These are phyloP conservation scores for Penicillium steckii DNA, from an alignment of 495 filamentous ascomycete species.

Conservation along the genomic window DNA sequence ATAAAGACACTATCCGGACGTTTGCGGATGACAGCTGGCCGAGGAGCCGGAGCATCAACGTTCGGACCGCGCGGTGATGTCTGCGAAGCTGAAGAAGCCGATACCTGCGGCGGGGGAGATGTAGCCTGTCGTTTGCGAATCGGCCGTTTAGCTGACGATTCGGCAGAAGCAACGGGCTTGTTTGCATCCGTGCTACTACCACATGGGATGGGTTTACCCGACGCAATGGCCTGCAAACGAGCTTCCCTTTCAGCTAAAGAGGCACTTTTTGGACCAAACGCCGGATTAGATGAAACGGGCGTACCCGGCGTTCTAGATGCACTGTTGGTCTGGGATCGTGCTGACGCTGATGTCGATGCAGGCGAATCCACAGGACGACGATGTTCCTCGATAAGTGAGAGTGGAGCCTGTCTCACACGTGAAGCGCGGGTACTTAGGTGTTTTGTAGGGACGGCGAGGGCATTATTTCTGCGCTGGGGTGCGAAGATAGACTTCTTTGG, in stretches of 20 bases:
- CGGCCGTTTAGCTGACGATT: neutral
- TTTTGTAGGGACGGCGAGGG: conserved; percentile 39
- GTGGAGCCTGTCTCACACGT: conserved; percentile 40
- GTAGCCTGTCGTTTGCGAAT: neutral
- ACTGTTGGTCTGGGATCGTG: neutral
- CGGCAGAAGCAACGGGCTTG: neutral
- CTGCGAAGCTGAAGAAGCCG: neutral
- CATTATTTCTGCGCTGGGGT: conserved; percentile 33
- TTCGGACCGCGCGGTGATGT: neutral
- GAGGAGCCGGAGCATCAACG: conserved; percentile 1
- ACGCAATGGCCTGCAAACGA: conserved; percentile 28
- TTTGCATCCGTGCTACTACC: neutral
- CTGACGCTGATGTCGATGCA: neutral
- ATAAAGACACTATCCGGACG: conserved; percentile 40
- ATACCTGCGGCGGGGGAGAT: neutral
- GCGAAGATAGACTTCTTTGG: conserved; percentile 42
- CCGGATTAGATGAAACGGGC: conserved; percentile 16
- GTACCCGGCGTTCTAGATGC: conserved; percentile 3
- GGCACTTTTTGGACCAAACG: neutral
- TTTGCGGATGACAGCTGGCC: conserved; percentile 27
- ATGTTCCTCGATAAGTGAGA: conserved; percentile 43
- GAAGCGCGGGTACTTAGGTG: conserved; percentile 37
- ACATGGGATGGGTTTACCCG: conserved; percentile 17
- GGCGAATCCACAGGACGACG: conserved; percentile 27
- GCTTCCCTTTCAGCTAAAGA: conserved; percentile 32